Evolutionary conservation across 768 basidiomycete genomes (phyloP).

Genomic region (Chalciporus piperatus): DNA sequence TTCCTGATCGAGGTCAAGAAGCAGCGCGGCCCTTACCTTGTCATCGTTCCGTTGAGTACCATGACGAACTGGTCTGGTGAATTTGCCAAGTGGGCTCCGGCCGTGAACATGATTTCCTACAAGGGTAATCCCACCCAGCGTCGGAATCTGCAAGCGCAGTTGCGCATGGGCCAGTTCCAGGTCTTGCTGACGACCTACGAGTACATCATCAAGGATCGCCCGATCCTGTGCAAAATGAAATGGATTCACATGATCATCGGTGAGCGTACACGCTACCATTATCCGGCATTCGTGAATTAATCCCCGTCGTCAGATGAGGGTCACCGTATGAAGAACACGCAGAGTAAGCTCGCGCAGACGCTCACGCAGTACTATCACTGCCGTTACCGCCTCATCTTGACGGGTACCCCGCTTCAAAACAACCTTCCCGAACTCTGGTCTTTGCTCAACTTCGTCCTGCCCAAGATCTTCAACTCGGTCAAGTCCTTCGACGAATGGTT

Average conservation of each 20-base stretch:
- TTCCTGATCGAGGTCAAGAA: conserved; percentile 91
- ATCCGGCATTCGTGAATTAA: too few species aligned
- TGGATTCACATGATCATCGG: conserved; percentile 99
- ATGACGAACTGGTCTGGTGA: conserved; percentile 98
- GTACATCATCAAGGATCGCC: conserved; percentile 97
- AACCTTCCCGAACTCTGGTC: conserved; percentile 96
- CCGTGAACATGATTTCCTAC: conserved; percentile 76
- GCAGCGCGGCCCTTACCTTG: conserved; percentile 91
- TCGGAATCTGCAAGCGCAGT: conserved; percentile 69
- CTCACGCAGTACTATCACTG: conserved; percentile 91
- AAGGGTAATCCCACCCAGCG: conserved; percentile 89
- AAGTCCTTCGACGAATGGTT: conserved; percentile 99
- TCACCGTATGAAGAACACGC: conserved; percentile 97
- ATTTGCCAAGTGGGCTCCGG: conserved; percentile 96
- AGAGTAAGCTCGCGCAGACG: conserved; percentile 85
- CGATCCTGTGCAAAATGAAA: conserved; percentile 82
- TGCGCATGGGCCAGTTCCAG: conserved; percentile 82
- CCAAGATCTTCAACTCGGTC: conserved; percentile 97
- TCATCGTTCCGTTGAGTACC: conserved; percentile 93
- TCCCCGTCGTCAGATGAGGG: conserved; percentile 67
- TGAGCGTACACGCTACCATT: conserved; percentile 28
- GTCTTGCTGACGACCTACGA: conserved; percentile 94
- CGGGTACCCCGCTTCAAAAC: conserved; percentile 95
- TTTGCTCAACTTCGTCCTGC: conserved; percentile 90
- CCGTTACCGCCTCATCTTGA: conserved; percentile 89